Base-by-base conservation (phyloP, 164 flowering plant genomes). In the Taxillus chinensis region DNA sequence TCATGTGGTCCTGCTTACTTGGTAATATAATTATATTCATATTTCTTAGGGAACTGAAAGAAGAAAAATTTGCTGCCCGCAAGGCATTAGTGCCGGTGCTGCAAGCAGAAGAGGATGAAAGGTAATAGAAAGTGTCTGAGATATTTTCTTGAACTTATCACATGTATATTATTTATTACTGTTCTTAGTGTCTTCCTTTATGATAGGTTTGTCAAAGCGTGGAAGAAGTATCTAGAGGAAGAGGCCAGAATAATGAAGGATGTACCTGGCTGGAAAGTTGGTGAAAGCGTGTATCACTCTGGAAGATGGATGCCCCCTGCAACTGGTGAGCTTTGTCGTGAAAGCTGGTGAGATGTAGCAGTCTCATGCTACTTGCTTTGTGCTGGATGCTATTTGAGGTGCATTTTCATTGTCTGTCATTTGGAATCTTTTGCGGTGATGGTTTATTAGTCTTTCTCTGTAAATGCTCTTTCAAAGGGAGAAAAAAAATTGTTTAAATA, bases 221-320 rank as follows among this genome's bases (percentile, higher is more conserved):
- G 98, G 99, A 86, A 82, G 70, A 93, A 84, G 67, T 79, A 80
- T 75, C 76, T 93, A 38, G 96, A 88, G 50, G 92, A 90, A 46
- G 98, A 93, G 72, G 96, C 96, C 15, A 80, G 95, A 70, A 90
- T 93, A 46, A 93, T 93, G 97, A 89, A 89, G 77, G 79, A 90
- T 62, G 96, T 90, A 45, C 99, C 99, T 43, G 97, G 96, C 27
- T 93, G 97, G 99, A 93, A 93, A 71, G 99, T 93, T 41, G 97
- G 99, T 46, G 96, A 88, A 66, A 93, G 68, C 58, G 98, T 93
- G 9, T 93, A 93, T 76, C 66, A 93, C 73, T 93, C 99, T 50
- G 90, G 91, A 52, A 82, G 61, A 80, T 93, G 99, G 99, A 82
- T 93, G 96, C 99, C 99, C 51, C 96, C 99, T 14, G 88, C 99